Evolutionary conservation across 148 eudicot species (phyloP).

Genomic region (Diospyros kaki): DNA sequence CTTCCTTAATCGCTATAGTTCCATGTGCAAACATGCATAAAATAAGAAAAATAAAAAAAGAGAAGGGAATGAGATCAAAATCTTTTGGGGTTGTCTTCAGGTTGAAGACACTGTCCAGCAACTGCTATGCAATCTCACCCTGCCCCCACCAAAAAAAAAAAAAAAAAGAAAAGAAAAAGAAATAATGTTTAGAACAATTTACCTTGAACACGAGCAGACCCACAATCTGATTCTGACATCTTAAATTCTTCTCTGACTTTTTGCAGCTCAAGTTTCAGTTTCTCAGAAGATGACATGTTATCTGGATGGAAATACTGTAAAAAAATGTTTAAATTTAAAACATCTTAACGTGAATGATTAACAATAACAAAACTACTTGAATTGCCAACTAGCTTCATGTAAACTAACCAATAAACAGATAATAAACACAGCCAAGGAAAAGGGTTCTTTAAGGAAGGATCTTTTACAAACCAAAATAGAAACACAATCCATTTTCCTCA

Average conservation of each 20-base stretch:
- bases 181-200: constrained; percentile 12
- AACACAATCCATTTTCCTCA: too few relatives aligned
- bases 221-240: constrained; percentile 92
- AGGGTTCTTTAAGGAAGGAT: neutral
- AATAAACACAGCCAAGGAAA: neutral
- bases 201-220: constrained; percentile 97
- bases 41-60: too few relatives aligned
- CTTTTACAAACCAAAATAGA: too few relatives aligned
- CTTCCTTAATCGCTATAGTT: too few relatives aligned
- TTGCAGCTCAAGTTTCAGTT: constrained; percentile 74
- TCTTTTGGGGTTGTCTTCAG: too few relatives aligned
- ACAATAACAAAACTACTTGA: neutral
- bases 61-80: too few relatives aligned
- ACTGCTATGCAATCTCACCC: too few relatives aligned
- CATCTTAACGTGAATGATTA: neutral
- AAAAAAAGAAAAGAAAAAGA: neutral
- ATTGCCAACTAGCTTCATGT: neutral
- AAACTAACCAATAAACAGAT: neutral
- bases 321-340: constrained; percentile 1
- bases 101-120: too few relatives aligned
- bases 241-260: constrained; percentile 85
- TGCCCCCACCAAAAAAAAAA: too few relatives aligned
- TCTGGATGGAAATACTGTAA: constrained; percentile 96
- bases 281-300: constrained; percentile 94
- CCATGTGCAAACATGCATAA: too few relatives aligned